These are phyloP conservation scores for Orbilia quercus DNA, from an alignment of 2,329 filamentous ascomycete species.

Conservation along the genomic window DNA sequence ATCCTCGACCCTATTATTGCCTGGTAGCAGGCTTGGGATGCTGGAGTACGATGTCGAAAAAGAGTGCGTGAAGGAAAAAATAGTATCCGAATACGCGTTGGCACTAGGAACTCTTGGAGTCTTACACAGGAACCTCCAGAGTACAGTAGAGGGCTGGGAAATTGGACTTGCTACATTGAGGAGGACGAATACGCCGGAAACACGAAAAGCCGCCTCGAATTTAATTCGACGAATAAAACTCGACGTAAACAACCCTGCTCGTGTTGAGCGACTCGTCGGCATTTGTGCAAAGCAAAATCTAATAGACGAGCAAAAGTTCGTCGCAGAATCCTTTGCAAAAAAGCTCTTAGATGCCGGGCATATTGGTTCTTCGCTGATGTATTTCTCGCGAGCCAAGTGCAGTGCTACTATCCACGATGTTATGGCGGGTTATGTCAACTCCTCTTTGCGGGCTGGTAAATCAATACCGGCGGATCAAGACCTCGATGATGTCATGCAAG, in stretches of 20 bases:
- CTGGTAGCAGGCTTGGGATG: conserved; percentile 9
- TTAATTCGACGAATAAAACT: conserved; percentile 36
- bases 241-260: conserved; percentile 30
- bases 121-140: conserved; percentile 19
- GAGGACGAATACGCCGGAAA: conserved; percentile 35
- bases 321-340: conserved; percentile 45
- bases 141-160: conserved; percentile 46
- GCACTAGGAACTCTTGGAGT: conserved; percentile 39
- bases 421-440: conserved; percentile 36
- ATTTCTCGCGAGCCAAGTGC: conserved; percentile 45
- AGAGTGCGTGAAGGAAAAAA: conserved; percentile 47
- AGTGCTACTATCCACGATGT: conserved; percentile 43
- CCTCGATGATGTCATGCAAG: conserved; percentile 34
- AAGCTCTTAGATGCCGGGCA: conserved; percentile 32
- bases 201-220: conserved; percentile 34
- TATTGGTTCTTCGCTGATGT: conserved; percentile 39
- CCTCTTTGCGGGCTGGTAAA: conserved; percentile 32
- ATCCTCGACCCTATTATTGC: conserved; percentile 11
- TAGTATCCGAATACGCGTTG: conserved; percentile 37
- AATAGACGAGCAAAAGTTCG: conserved; percentile 42
- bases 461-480: conserved; percentile 27
- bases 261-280: conserved; percentile 39
- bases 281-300: conserved; percentile 33
- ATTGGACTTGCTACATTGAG: conserved; percentile 45
- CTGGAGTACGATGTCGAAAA: conserved; percentile 27